Evolutionary conservation across 2,329 filamentous ascomycete genomes (phyloP).

Genomic region (Fusarium aywerte): DNA sequence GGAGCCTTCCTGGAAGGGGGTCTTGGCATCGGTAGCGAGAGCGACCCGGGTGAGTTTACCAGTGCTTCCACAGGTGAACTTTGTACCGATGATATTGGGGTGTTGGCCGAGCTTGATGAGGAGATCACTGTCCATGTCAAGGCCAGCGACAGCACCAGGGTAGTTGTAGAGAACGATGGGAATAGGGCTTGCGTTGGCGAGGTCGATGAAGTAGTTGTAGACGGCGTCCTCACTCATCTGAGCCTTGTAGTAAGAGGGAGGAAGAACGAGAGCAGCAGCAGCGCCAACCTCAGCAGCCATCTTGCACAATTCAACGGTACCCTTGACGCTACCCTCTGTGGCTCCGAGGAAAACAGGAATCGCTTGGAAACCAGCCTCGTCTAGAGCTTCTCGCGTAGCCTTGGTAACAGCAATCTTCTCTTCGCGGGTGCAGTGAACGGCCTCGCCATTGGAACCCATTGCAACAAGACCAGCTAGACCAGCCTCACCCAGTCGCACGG

Average conservation of each 20-base stretch:
- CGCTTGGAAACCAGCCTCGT: slow-evolving; percentile 78
- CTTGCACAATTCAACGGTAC: slow-evolving; percentile 79
- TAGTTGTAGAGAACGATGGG: slow-evolving; percentile 93
- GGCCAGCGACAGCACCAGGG: slow-evolving; percentile 84
- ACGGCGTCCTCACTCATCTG: slow-evolving; percentile 80
- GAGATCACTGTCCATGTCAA: slow-evolving; percentile 90
- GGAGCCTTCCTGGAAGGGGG: slow-evolving; percentile 66
- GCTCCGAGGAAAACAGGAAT: slow-evolving; percentile 86
- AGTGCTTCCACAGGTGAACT: slow-evolving; percentile 92
- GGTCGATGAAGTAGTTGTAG: slow-evolving; percentile 76
- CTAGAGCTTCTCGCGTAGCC: slow-evolving; percentile 83
- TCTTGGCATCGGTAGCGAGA: slow-evolving; percentile 75
- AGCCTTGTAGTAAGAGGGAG: slow-evolving; percentile 84
- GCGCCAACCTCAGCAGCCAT: slow-evolving; percentile 75
- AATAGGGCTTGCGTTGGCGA: slow-evolving; percentile 79
- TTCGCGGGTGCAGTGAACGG: slow-evolving; percentile 81
- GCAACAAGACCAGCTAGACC: slow-evolving; percentile 85
- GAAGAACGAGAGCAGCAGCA: slow-evolving; percentile 82
- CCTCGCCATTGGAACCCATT: slow-evolving; percentile 92
- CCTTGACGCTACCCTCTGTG: slow-evolving; percentile 82
- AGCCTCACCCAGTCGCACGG: slow-evolving; percentile 78
- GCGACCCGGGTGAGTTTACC: slow-evolving; percentile 89
- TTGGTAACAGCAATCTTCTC: slow-evolving; percentile 81
- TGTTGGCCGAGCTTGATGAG: slow-evolving; percentile 83
- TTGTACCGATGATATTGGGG: slow-evolving; percentile 86